These are phyloP conservation scores for Eutrema salsugineum DNA, from an alignment of 441 rosid genomes.

Conservation along the genomic window DNA sequence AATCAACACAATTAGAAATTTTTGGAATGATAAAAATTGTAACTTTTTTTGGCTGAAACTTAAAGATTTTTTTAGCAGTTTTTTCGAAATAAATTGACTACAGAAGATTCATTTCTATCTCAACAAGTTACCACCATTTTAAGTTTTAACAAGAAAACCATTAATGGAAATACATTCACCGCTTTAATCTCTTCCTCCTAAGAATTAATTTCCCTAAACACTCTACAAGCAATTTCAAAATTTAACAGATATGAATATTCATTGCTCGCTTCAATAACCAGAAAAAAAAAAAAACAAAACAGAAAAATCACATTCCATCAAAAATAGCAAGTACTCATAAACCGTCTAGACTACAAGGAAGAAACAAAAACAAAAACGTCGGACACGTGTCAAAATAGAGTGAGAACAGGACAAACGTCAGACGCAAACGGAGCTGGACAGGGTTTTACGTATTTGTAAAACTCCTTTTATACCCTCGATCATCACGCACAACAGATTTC, in stretches of 20 bases:
- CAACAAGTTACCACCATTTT: not conserved
- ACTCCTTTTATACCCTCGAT: not conserved
- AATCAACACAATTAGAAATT: too few relatives aligned
- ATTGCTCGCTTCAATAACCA: not conserved
- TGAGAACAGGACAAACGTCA: conserved; percentile 15
- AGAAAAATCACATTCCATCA: not conserved
- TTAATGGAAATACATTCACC: not conserved
- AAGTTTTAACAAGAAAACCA: not conserved
- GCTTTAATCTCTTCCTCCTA: not conserved
- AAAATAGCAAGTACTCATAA: not conserved
- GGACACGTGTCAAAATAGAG: conserved; percentile 12
- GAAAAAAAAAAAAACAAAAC: not conserved
- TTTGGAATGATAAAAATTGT: too few relatives aligned
- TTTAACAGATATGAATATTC: not conserved
- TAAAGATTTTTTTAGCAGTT: too few relatives aligned
- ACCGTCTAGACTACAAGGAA: not conserved
- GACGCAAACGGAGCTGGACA: not conserved
- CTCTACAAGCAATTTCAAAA: not conserved
- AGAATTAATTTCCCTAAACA: not conserved
- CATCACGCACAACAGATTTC: not conserved
- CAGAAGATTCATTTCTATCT: too few relatives aligned
- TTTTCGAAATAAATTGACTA: too few relatives aligned
- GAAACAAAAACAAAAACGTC: not conserved
- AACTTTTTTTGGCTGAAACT: too few relatives aligned
- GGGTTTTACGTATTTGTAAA: not conserved